Evolutionary conservation across 768 basidiomycete genomes (phyloP).

Genomic region (Lactarius akahatsu): DNA sequence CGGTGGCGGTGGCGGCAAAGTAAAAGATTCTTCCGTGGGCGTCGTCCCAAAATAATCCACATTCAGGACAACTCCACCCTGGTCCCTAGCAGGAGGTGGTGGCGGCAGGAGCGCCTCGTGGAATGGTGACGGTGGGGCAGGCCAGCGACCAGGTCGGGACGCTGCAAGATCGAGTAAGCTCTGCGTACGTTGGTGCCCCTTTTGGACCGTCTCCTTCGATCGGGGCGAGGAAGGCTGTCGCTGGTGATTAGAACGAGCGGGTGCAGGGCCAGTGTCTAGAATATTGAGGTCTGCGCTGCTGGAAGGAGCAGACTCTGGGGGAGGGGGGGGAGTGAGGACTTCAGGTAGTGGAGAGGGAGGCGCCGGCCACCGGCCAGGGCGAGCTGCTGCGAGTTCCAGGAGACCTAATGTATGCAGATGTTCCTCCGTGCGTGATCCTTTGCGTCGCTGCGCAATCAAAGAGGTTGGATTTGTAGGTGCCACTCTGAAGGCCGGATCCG

Average conservation of each 20-base stretch:
- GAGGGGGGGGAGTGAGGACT: conserved; percentile 19
- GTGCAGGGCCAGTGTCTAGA: background rate
- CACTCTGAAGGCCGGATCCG: background rate
- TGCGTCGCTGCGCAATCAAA: conserved; percentile 30
- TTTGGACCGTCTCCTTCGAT: conserved; percentile 1
- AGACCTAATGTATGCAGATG: conserved; percentile 60
- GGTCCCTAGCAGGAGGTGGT: background rate
- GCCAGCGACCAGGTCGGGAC: conserved; percentile 23
- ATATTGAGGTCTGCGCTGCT: background rate
- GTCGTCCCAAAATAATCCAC: conserved; percentile 22
- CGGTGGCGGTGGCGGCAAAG: background rate
- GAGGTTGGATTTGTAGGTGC: conserved; percentile 4
- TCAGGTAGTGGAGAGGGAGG: conserved; percentile 25
- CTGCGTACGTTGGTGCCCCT: conserved; percentile 21
- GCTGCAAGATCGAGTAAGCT: conserved; percentile 24
- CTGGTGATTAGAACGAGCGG: conserved; percentile 1
- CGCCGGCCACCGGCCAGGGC: conserved; percentile 21
- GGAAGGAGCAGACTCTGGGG: conserved; percentile 7
- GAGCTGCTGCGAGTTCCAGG: conserved; percentile 48
- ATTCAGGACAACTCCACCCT: background rate
- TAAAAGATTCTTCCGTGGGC: background rate
- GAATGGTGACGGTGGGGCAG: conserved; percentile 22
- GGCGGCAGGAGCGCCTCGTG: conserved; percentile 18
- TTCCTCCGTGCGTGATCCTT: conserved; percentile 43
- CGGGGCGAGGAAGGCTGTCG: conserved; percentile 8